These are phyloP conservation scores for Scytalidium sp. DNA, from an alignment of 2,329 filamentous ascomycete species.

Conservation along the genomic window DNA sequence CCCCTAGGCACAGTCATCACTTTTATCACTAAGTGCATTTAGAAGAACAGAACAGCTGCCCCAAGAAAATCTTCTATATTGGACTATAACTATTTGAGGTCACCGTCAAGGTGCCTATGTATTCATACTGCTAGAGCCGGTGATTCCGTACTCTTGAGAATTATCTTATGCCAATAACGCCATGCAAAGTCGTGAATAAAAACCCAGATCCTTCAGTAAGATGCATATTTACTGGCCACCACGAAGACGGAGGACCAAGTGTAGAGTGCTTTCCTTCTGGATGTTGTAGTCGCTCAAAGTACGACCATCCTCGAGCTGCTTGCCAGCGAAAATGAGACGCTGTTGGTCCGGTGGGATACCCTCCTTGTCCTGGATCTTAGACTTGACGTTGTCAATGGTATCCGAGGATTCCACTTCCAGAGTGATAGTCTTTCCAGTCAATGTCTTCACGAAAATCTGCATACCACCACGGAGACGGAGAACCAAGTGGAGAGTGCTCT, in stretches of 20 bases:
- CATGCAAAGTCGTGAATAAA: conserved; percentile 30
- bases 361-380: conserved; percentile 70
- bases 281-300: conserved; percentile 84
- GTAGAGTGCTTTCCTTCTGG: conserved; percentile 72
- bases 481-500: conserved; percentile 68
- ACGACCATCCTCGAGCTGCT: conserved; percentile 72
- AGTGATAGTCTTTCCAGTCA: conserved; percentile 69
- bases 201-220: background rate
- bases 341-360: conserved; percentile 69
- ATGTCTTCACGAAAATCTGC: conserved; percentile 70
- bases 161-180: conserved; percentile 29
- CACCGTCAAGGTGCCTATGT: background rate
- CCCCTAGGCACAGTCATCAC: too few relatives aligned
- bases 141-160: conserved; percentile 25
- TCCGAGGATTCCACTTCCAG: conserved; percentile 67
- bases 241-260: conserved; percentile 68
- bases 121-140: conserved; percentile 1
- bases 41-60: background rate
- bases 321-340: conserved; percentile 67
- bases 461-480: conserved; percentile 72
- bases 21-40: too few relatives aligned
- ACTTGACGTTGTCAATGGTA: conserved; percentile 71
- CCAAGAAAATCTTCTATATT: background rate
- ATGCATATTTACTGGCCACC: conserved; percentile 54
- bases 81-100: background rate